Percentiles rank a stretch among this genome's conserved stretches.
Evolutionary conservation across 177 flowering plant genomes (phyloP).

Genomic region (Telopea speciosissima): DNA sequence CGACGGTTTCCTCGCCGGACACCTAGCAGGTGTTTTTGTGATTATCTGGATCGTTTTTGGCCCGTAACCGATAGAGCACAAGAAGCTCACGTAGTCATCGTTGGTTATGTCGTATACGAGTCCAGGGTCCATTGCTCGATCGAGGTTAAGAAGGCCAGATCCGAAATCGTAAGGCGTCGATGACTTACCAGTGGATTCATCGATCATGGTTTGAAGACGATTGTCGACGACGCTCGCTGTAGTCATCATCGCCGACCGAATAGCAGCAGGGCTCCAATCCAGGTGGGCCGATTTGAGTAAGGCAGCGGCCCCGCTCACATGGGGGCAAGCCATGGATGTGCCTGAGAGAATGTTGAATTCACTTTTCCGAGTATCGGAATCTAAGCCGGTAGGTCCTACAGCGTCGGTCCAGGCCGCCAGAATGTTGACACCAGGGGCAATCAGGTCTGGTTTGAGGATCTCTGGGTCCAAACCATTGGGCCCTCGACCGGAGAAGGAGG

Average conservation of each 20-base stretch:
- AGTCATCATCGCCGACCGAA: conserved; percentile 65
- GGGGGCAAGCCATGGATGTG: conserved; percentile 68
- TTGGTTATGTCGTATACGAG: conserved; percentile 26
- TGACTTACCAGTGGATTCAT: conserved; percentile 4
- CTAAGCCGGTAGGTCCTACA: conserved; percentile 8
- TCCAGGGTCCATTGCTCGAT: conserved; percentile 24
- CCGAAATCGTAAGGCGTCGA: conserved; percentile 16
- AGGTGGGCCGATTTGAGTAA: conserved; percentile 35
- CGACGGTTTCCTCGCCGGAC: not conserved
- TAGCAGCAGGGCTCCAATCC: conserved; percentile 38
- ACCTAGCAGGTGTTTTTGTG: conserved; percentile 15
- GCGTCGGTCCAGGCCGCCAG: conserved; percentile 34
- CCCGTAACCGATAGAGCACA: conserved; percentile 18
- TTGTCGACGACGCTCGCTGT: conserved; percentile 22
- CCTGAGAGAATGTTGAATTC: conserved; percentile 32
- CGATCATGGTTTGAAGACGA: conserved; percentile 13
- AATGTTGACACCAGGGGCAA: conserved; percentile 35
- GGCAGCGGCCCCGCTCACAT: conserved; percentile 42
- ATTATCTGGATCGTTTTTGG: conserved; percentile 30
- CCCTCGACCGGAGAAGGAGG: not conserved
- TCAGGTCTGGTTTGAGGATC: conserved; percentile 30
- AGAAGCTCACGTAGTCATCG: conserved; percentile 24
- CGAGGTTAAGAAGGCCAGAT: conserved; percentile 30
- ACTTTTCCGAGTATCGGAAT: conserved; percentile 6
- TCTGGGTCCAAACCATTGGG: not conserved